A percentile compares a stretch with the other conserved stretches of the same genome.
These are phyloP conservation scores for Achaetomium macrosporum DNA, from an alignment of 2,329 filamentous ascomycete species.

Conservation along the genomic window DNA sequence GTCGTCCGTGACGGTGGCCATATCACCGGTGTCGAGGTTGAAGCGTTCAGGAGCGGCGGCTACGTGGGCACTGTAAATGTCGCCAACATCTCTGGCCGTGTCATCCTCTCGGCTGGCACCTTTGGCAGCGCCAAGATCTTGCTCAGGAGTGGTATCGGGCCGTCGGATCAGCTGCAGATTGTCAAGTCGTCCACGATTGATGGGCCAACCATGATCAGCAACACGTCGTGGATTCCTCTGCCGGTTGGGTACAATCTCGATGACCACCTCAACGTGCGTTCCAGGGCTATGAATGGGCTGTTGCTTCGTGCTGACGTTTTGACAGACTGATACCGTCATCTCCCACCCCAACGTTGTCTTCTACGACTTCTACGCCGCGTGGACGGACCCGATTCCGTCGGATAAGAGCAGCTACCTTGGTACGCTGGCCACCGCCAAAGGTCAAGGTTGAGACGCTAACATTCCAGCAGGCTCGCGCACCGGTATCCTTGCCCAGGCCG, in stretches of 20 bases:
- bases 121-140: constrained; percentile 59
- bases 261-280: constrained; percentile 38
- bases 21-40: constrained; percentile 56
- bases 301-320: not conserved
- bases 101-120: constrained; percentile 56
- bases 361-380: constrained; percentile 63
- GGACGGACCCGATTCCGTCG: constrained; percentile 38
- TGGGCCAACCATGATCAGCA: constrained; percentile 40
- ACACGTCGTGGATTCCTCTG: constrained; percentile 40
- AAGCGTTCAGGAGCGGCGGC: constrained; percentile 41
- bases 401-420: constrained; percentile 42
- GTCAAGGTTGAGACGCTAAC: constrained; percentile 14
- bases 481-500: constrained; percentile 58
- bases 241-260: constrained; percentile 46
- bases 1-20: constrained; percentile 52
- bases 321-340: constrained; percentile 42
- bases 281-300: not conserved
- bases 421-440: constrained; percentile 22
- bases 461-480: constrained; percentile 37
- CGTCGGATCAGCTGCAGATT: constrained; percentile 44
- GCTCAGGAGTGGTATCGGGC: constrained; percentile 58
- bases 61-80: constrained; percentile 52
- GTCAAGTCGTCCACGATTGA: constrained; percentile 38
- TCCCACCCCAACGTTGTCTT: constrained; percentile 42
- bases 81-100: constrained; percentile 50